Base-by-base conservation (phyloP, 2,329 filamentous ascomycete genomes). In the Colletotrichum endophyticum region DNA sequence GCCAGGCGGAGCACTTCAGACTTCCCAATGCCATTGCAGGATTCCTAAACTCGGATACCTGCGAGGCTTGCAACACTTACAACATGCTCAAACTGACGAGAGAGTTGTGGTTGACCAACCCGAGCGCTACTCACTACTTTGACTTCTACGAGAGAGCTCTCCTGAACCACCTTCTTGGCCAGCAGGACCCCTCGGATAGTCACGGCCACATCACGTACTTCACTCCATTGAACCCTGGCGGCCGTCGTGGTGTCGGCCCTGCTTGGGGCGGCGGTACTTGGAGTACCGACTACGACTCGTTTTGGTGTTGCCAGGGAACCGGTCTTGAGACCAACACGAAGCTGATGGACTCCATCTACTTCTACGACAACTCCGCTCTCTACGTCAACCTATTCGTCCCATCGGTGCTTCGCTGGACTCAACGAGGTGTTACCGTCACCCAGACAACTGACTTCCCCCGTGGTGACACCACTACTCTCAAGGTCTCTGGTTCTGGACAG, bases 11-110 rank as follows among this genome's bases (percentile, higher is more conserved):
- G 79, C 89, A 91, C 79, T 91, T 91, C 80, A 85, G 83, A 16
- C 80, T 81, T 0, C 84, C 88, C 0, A 84, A 90, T 74, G 87
- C 84, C 12, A 90, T 90, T 70, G 83, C 88, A 0, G 79, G 78
- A 4, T 87, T 85, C 68, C 82, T 91, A 13, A 81, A 80, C 5
- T 79, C 81, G 0, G 89, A 91, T 79, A 90, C 89, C 0, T 86
- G 85, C 61, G 89, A 91, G 80, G 85, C 85, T 3, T 91, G 89
- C 81, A 90, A 91, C 80, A 88, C 88, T 1, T 90, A 90, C 80
- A 91, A 91, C 78, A 91, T 91, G 89, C 86, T 91, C 62, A 90
- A 90, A 79, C 81, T 91, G 44, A 90, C 89, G 0, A 85, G 88
- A 1, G 88, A 90, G 71, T 83, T 91, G 6, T 91, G 87, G 86